Base-by-base conservation (phyloP, 2,329 filamentous ascomycete species). In the Ceratocystis cubensis region DNA sequence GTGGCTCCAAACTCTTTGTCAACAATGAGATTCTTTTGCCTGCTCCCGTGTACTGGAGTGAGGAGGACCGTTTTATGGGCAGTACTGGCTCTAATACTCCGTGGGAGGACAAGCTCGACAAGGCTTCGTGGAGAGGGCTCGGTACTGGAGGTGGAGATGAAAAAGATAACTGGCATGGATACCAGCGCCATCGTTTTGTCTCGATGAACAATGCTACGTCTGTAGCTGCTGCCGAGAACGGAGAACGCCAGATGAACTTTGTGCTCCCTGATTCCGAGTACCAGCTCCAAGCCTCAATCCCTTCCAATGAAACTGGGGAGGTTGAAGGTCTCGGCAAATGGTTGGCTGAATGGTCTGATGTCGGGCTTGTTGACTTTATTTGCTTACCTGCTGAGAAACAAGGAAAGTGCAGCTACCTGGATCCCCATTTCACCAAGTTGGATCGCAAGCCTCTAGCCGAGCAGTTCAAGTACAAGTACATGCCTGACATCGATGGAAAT, bases 401-500 rank as follows among this genome's bases (percentile, higher is more conserved):
- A 2, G 61, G 61, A 25, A 37, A 96, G 72, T 99, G 94, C 76
- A 83, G 87, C 59, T 91, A 91, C 0, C 92, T 97, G 74, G 80
- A 80, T 56, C 85, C 91, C 70, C 96, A 89, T 76, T 97, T 97
- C 76, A 79, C 85, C 25, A 78, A 84, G 25, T 81, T 84, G 2
- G 80, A 81, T 22, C 88, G 83, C 2, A 66, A 66, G 50, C n/a
- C 61, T 15, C 25, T 68, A 44, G 53, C 61, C 20, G 73, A 82
- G 65, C 83, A 86, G 74, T 86, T 85, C 72, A 70, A 75, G 69
- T 78, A 79, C 75, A 92, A 91, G 73, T 89, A 84, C 72, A 78
- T 93, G 1, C 84, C 87, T 0, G 89, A 94, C 72, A 82, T 93
- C 66, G 89, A 93, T 74, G 89, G 89, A 37, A 86, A 88, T 75